Evolutionary conservation across 2,329 filamentous ascomycete genomes (phyloP), one percentile per base, ranked within the genome.

Genomic region (Beauveria caledonica): DNA sequence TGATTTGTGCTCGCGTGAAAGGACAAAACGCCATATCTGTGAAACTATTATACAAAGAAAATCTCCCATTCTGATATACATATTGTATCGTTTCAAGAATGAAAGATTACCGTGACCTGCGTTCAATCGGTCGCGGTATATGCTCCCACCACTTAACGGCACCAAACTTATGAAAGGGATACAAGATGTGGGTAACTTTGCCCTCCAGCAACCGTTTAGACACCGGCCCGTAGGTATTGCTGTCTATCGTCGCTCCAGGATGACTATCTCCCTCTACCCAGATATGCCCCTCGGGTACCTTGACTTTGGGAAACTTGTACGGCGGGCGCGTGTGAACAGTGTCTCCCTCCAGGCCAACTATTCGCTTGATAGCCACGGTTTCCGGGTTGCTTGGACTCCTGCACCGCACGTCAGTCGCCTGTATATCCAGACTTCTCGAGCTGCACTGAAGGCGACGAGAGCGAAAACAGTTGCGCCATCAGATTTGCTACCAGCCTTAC

Each of bases 221-320:
- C 52, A 95, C 85, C 4, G 94, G 91, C 1, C 94, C 94, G 72
- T 95, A 97, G 13, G 85, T 85, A 74, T 96, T 96, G 73, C 92
- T 96, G 75, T 99, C 94, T 62, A 86, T 72, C 60, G 85, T 90
- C 67, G 83, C 83, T 55, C 82, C 80, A 66, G 84, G 82, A 67
- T 83, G 82, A 13, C 88, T 91, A 70, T 99, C 94, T 1, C 94
- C 94, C 71, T 97, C 93, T 1, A 99, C 85, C 94, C 94, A 99
- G 29, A 97, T 81, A 76, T 97, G 92, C 19, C 91, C 91, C 63
- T 81, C 81, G 5, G 92, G 93, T 23, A 99, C 83, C 63, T 81
- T 80, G 50, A 89, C 77, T 9, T 73, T 78, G 1, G 76, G 66
- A 17, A 79, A 71, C 9, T 83, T 80, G 69, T 85, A 88, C 19